These are phyloP conservation scores for Hanseniaspora guilliermondii DNA, from an alignment of 805 yeast species.

Conservation along the genomic window DNA sequence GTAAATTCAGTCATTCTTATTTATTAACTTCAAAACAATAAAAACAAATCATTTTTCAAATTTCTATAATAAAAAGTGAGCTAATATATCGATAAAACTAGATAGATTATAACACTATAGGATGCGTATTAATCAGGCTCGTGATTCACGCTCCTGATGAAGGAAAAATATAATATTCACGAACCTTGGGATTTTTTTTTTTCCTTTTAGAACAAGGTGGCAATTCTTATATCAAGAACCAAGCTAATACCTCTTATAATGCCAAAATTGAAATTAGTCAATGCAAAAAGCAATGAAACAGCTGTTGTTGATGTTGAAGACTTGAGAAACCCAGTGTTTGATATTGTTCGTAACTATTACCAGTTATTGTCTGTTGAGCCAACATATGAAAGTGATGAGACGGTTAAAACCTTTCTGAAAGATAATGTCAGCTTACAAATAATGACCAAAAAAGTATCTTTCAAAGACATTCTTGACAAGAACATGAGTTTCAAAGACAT, in stretches of 20 bases:
- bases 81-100: no score
- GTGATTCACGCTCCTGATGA: no score
- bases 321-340: neutral
- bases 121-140: no score
- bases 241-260: neutral
- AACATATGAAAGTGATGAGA: neutral
- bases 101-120: no score
- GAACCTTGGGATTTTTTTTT: neutral
- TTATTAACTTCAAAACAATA: no score
- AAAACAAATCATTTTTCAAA: no score
- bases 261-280: slow-evolving; percentile 6
- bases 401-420: neutral
- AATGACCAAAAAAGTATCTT: slow-evolving; percentile 2
- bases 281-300: neutral
- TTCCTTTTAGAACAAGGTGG: no score
- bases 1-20: no score
- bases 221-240: neutral
- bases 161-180: no score
- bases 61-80: no score
- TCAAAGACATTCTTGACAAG: neutral
- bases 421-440: slow-evolving; percentile 4
- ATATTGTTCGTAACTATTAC: neutral
- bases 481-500: neutral
- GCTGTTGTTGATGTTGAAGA: slow-evolving; percentile 2
- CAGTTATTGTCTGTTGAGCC: neutral